These are phyloP conservation scores for Luzula sylvatica DNA, from an alignment of 176 grass and related monocot species.

Conservation along the genomic window DNA sequence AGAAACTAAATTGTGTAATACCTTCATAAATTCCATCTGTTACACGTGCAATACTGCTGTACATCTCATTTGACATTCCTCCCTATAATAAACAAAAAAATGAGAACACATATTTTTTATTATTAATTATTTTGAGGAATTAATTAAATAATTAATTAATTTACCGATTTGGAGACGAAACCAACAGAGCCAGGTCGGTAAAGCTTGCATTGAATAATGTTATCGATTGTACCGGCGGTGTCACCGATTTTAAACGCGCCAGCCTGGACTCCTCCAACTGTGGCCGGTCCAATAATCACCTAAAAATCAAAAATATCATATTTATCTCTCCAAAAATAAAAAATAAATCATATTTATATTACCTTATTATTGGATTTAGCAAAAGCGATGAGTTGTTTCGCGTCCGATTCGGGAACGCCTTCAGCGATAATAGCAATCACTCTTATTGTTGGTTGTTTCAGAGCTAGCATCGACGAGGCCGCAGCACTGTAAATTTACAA, in stretches of 20 bases:
- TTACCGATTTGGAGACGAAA: constrained; percentile 99
- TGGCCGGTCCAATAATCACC: constrained; percentile 95
- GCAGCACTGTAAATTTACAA: constrained; percentile 58
- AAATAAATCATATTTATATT: neutral
- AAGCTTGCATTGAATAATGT: constrained; percentile 97
- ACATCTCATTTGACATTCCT: constrained; percentile 98
- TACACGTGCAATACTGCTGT: constrained; percentile 93
- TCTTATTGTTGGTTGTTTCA: constrained; percentile 87
- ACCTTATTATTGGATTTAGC: constrained; percentile 95
- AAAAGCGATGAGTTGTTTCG: constrained; percentile 89
- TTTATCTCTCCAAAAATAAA: constrained; percentile 17
- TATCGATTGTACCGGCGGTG: constrained; percentile 97
- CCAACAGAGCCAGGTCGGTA: constrained; percentile 96
- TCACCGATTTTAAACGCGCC: constrained; percentile 98
- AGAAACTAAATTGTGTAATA: constrained; percentile 17
- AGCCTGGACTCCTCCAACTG: constrained; percentile 96
- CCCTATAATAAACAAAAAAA: constrained; percentile 41
- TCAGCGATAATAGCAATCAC: constrained; percentile 97
- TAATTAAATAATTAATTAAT: constrained; percentile 4
- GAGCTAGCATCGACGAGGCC: constrained; percentile 86
- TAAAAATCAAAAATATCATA: constrained; percentile 1
- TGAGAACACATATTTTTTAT: neutral
- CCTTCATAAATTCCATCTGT: constrained; percentile 99
- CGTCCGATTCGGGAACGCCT: constrained; percentile 91
- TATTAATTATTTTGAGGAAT: neutral